Conservation (phyloP, 1,139 yeast genomes). For the Arxiozyma heterogenica region DNA sequence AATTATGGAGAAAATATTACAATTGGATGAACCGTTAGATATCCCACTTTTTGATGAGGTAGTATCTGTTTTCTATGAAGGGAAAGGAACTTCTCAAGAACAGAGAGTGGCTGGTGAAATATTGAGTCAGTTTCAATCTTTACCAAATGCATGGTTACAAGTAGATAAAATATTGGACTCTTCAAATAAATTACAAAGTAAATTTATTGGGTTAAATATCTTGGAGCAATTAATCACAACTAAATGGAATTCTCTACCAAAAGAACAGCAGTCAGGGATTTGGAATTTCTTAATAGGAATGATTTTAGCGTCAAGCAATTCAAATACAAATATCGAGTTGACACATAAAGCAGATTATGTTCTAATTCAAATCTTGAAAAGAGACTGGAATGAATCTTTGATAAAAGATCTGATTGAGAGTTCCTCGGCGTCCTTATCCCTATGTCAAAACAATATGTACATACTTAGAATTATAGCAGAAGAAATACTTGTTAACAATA, state of each 20-base stretch:
- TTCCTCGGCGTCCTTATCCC: conserved; percentile 74
- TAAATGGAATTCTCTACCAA: conserved; percentile 86
- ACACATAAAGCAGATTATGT: conserved; percentile 89
- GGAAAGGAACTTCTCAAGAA: conserved; percentile 54
- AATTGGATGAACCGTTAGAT: conserved; percentile 53
- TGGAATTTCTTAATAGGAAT: conserved; percentile 85
- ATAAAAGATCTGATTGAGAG: conserved; percentile 83
- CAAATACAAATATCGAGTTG: conserved; percentile 40
- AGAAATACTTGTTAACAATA: conserved; percentile 53
- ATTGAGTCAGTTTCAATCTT: conserved; percentile 79
- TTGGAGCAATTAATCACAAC: conserved; percentile 80
- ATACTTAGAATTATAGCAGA: conserved; percentile 79
- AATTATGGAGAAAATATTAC: conserved; percentile 8
- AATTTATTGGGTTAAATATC: conserved; percentile 82
- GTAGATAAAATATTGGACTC: conserved; percentile 80
- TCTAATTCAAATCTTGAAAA: conserved; percentile 83
- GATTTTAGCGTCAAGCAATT: conserved; percentile 62
- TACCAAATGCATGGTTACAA: conserved; percentile 88
- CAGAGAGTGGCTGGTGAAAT: conserved; percentile 74
- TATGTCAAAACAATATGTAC: conserved; percentile 93
- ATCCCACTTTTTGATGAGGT: conserved; percentile 67
- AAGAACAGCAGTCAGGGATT: conserved; percentile 74
- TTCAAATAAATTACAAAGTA: conserved; percentile 71
- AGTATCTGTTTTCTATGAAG: conserved; percentile 74
- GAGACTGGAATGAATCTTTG: conserved; percentile 95